These are phyloP conservation scores for Penicillium sp. DNA, from an alignment of 2,329 filamentous ascomycete genomes.

Conservation along the genomic window DNA sequence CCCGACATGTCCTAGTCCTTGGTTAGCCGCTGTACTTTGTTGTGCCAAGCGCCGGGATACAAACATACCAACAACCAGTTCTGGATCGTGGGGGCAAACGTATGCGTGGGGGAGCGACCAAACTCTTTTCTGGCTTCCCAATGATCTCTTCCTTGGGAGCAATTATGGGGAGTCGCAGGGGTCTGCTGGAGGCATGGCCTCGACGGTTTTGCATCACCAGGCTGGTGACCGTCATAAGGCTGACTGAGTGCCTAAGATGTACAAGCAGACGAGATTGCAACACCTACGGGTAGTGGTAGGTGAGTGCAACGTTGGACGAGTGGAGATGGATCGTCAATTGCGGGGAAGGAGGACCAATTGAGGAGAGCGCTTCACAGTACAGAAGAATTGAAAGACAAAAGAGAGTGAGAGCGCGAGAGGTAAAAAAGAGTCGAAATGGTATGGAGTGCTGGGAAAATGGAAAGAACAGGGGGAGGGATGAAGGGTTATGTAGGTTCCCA, in stretches of 20 bases:
- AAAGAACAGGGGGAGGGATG: constrained; percentile 2
- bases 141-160: constrained; percentile 45
- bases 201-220: constrained; percentile 40
- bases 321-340: background rate
- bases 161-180: constrained; percentile 44
- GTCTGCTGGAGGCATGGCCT: constrained; percentile 37
- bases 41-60: background rate
- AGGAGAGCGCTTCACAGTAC: background rate
- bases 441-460: background rate
- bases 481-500: constrained; percentile 19
- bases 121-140: constrained; percentile 31
- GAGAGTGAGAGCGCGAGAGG: background rate
- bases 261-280: constrained; percentile 15
- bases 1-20: constrained; percentile 42
- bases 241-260: constrained; percentile 11
- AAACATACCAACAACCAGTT: constrained; percentile 53
- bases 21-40: constrained; percentile 16
- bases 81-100: constrained; percentile 55
- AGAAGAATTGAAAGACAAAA: background rate
- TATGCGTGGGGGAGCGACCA: constrained; percentile 41
- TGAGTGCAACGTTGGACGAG: background rate
- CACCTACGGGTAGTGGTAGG: background rate
- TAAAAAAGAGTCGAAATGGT: background rate
- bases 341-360: constrained; percentile 1
- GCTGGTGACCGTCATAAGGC: constrained; percentile 36